These are phyloP conservation scores for Globisporangium iwayamae DNA, from an alignment of 352 stramenopile species.

Conservation along the genomic window DNA sequence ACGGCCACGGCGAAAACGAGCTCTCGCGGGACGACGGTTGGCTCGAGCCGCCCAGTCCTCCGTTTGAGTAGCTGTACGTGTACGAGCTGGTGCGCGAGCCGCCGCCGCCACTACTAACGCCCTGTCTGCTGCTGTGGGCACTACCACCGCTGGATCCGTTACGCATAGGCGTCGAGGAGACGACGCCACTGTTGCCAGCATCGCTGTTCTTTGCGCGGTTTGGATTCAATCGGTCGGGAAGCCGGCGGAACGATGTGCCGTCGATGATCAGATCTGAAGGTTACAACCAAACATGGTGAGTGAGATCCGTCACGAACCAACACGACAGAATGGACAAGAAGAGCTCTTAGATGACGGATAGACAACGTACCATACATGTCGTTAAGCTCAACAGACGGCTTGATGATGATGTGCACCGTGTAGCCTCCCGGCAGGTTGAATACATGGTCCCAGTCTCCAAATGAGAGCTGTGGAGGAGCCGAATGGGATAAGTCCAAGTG, in stretches of 20 bases:
- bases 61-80: constrained; percentile 43
- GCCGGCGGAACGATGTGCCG: constrained; percentile 69
- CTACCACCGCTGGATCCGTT: constrained; percentile 13
- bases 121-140: neutral
- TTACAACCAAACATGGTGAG: neutral
- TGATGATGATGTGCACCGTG: constrained; percentile 84
- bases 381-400: constrained; percentile 80
- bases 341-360: neutral
- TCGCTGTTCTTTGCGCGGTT: constrained; percentile 23
- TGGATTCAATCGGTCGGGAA: constrained; percentile 61
- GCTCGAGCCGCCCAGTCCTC: constrained; percentile 22
- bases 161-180: constrained; percentile 24
- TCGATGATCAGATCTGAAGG: constrained; percentile 75
- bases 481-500: neutral
- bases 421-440: constrained; percentile 79
- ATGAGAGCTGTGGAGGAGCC: constrained; percentile 40
- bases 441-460: constrained; percentile 84
- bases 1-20: constrained; percentile 72
- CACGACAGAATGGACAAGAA: no score
- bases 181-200: constrained; percentile 20
- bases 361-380: constrained; percentile 78
- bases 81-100: constrained; percentile 30
- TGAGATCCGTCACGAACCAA: neutral
- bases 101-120: neutral
- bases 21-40: constrained; percentile 35